Conservation (phyloP, 306 rosid species). For the Rosa rugosa region DNA sequence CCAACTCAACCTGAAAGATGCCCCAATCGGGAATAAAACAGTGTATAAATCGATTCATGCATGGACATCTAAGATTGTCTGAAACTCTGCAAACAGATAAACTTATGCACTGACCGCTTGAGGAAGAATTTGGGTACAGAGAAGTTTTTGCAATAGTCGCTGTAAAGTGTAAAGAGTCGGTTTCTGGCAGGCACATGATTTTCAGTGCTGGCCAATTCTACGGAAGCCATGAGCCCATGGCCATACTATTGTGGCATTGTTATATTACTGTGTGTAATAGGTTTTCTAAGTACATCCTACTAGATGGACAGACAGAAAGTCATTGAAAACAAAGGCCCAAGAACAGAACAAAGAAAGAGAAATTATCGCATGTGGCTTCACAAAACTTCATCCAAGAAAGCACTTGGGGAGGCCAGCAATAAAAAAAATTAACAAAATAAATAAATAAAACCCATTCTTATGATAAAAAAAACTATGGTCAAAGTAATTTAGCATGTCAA, state of each 20-base stretch:
- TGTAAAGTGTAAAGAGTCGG: neutral
- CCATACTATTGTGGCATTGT: neutral
- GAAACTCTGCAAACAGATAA: neutral
- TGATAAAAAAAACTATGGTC: neutral
- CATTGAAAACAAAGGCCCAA: neutral
- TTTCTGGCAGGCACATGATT: neutral
- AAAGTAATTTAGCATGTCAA: neutral
- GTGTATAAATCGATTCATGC: neutral
- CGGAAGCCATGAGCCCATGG: neutral
- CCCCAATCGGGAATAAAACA: neutral
- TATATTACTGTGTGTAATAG: neutral
- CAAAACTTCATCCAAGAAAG: neutral
- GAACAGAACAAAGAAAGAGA: neutral
- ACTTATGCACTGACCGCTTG: neutral
- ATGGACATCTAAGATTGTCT: neutral
- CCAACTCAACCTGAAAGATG: conserved; percentile 68
- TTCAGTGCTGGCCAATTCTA: neutral
- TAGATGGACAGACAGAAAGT: neutral
- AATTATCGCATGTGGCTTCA: neutral
- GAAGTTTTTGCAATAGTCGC: neutral
- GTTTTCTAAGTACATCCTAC: neutral
- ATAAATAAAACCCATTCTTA: neutral
- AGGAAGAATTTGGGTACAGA: neutral
- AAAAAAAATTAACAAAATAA: too few species aligned
- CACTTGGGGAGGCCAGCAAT: neutral